Evolutionary conservation across 345 rosid genomes (phyloP).

Genomic region (Eucalyptus cloeziana): DNA sequence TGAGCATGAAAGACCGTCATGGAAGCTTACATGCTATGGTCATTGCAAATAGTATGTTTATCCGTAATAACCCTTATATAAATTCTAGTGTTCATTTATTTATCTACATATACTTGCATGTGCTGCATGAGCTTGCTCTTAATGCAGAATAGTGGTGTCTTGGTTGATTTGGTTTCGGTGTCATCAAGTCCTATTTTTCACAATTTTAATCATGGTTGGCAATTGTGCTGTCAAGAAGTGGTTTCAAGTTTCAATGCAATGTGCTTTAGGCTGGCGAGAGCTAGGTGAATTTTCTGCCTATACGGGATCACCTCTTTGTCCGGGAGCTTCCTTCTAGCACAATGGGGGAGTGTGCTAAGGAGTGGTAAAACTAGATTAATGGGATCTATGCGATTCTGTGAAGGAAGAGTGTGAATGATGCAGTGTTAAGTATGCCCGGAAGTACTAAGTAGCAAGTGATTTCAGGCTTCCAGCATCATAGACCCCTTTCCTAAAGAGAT

Average conservation of each 20-base stretch:
- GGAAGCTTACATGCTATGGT: conserved; percentile 88
- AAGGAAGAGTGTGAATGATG: background rate
- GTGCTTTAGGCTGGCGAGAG: background rate
- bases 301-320: background rate
- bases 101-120: background rate
- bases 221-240: background rate
- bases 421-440: background rate
- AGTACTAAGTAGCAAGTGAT: background rate
- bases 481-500: background rate
- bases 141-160: background rate
- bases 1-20: conserved; percentile 71
- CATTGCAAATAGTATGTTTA: conserved; percentile 62
- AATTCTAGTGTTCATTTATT: background rate
- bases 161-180: background rate
- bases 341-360: background rate
- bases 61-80: background rate
- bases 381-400: background rate
- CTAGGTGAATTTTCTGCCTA: background rate
- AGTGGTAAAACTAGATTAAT: background rate
- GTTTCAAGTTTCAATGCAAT: background rate
- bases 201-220: background rate
- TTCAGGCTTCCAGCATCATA: background rate
- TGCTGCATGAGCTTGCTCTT: background rate
- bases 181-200: background rate
- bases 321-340: background rate